These are phyloP conservation scores for Fusarium drepaniforme DNA, from an alignment of 2,329 filamentous ascomycete species.

Conservation along the genomic window DNA sequence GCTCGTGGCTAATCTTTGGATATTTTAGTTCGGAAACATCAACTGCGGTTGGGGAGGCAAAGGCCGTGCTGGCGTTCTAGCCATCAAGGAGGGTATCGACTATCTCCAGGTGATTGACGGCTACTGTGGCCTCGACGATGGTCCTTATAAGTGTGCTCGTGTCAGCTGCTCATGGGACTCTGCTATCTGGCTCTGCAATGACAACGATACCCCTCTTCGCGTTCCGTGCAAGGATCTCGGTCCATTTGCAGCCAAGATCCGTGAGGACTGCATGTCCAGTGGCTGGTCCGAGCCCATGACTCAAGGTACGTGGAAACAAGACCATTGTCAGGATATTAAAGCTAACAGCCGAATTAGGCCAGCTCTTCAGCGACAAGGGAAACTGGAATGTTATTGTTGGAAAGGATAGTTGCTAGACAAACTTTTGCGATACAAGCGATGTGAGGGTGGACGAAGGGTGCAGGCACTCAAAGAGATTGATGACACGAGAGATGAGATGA, in stretches of 20 bases:
- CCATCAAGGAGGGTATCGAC: conserved; percentile 2
- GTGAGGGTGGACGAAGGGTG: neutral
- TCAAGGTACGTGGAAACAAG: neutral
- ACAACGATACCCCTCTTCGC: conserved; percentile 1
- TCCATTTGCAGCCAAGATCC: neutral
- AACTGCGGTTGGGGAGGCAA: conserved; percentile 4
- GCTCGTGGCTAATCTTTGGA: neutral
- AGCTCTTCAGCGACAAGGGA: neutral
- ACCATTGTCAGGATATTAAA: too few relatives aligned
- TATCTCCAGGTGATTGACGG: neutral
- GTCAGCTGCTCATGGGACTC: conserved; percentile 15
- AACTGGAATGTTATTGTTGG: conserved; percentile 16
- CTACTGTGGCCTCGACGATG: conserved; percentile 1
- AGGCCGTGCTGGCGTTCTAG: neutral
- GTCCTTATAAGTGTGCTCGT: conserved; percentile 7
- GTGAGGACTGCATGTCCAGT: neutral
- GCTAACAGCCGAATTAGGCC: neutral
- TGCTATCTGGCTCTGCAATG: conserved; percentile 18
- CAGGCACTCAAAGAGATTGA: neutral
- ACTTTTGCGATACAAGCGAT: neutral
- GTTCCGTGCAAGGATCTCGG: conserved; percentile 7
- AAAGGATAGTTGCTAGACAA: conserved; percentile 2
- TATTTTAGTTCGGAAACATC: neutral
- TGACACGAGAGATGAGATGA: too few relatives aligned
- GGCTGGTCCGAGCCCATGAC: neutral